A percentile compares a stretch with the other conserved stretches of the same genome.
phyloP scores from a whole-genome alignment of 495 filamentous ascomycete species.

The Penicillium dipodomyicola region DNA sequence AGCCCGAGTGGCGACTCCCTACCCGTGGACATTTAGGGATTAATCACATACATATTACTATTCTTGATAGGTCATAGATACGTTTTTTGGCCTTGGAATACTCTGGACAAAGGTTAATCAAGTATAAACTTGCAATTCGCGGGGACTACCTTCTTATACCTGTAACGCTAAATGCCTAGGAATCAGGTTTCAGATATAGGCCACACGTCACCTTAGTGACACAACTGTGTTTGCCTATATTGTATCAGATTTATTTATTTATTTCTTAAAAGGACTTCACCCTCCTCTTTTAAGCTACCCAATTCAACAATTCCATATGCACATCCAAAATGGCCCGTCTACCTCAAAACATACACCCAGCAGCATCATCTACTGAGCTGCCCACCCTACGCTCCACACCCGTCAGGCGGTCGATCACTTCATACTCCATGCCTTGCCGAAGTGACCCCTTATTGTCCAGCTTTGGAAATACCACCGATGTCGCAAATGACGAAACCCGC shows the following conservation, averaged over 20 bases:
- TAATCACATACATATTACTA: neutral
- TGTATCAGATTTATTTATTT: neutral
- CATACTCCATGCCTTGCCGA: neutral
- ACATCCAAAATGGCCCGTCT: neutral
- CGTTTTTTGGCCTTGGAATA: no score
- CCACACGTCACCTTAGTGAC: constrained; percentile 5
- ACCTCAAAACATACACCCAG: neutral
- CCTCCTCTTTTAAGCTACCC: neutral
- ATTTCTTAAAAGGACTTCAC: neutral
- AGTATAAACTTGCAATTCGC: neutral
- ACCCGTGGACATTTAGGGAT: neutral
- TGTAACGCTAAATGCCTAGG: neutral
- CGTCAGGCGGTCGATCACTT: neutral
- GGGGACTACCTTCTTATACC: neutral
- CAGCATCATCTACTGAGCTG: constrained; percentile 1
- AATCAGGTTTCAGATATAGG: neutral
- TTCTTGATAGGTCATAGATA: neutral
- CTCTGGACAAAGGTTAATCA: neutral
- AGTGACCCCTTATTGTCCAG: neutral
- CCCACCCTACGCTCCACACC: neutral
- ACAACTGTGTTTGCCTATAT: neutral
- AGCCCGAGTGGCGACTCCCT: neutral
- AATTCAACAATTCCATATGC: neutral
- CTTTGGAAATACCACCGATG: neutral
- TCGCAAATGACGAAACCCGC: neutral